These are phyloP conservation scores for Nepenthes mirabilis DNA, from an alignment of 148 eudicot species.

Conservation along the genomic window DNA sequence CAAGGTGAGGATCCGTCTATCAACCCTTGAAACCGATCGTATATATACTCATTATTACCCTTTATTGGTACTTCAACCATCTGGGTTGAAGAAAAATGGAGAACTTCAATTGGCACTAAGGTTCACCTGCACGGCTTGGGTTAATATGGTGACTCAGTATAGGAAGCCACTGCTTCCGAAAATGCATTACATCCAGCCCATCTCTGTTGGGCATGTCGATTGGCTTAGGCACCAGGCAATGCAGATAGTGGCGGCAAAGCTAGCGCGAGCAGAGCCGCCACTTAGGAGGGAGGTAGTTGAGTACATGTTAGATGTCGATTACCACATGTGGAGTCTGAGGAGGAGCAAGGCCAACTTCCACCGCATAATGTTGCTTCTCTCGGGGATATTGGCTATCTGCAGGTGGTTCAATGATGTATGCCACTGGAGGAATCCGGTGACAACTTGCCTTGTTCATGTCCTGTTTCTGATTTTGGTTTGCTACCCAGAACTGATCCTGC, in stretches of 20 bases:
- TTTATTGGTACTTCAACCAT: constrained; percentile 49
- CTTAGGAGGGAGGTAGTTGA: constrained; percentile 66
- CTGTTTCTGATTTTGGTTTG: constrained; percentile 75
- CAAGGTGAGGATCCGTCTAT: constrained; percentile 74
- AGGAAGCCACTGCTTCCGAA: constrained; percentile 87
- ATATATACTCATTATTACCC: constrained; percentile 84
- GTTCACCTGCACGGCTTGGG: constrained; percentile 87
- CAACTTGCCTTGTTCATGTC: constrained; percentile 71
- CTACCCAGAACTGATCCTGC: constrained; percentile 79
- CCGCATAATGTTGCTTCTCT: constrained; percentile 66
- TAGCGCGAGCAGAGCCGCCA: constrained; percentile 81
- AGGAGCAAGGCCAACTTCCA: constrained; percentile 80
- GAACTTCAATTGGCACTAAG: constrained; percentile 80
- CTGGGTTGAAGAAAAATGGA: constrained; percentile 77
- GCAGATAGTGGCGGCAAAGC: constrained; percentile 67
- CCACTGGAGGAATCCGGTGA: constrained; percentile 73
- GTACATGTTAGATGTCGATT: constrained; percentile 86
- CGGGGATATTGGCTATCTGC: constrained; percentile 47
- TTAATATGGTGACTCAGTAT: constrained; percentile 80
- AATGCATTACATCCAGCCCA: constrained; percentile 84
- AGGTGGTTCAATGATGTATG: constrained; percentile 62
- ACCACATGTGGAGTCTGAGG: constrained; percentile 75
- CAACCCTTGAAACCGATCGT: constrained; percentile 69
- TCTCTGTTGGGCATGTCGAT: constrained; percentile 65
- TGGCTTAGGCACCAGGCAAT: constrained; percentile 85